Percentiles rank a stretch among this genome's conserved stretches.
Conservation (phyloP, 208 protist genomes). For the Trypanosoma cruzi region DNA sequence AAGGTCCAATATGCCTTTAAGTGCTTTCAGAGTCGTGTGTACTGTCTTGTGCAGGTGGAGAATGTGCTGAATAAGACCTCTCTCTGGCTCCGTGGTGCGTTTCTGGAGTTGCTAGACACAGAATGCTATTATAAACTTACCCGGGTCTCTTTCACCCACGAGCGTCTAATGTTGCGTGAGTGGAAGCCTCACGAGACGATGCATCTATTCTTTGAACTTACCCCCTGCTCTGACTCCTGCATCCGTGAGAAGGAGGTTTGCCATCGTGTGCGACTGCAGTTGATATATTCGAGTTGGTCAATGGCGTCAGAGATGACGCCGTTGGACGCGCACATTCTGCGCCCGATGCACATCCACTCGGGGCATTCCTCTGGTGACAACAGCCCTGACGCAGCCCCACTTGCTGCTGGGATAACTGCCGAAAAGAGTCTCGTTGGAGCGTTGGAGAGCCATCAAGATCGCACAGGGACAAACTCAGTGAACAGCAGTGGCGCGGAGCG, state of each 20-base stretch:
- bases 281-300: slow-evolving; percentile 81
- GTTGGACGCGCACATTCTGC: slow-evolving; percentile 18
- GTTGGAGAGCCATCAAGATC: background rate
- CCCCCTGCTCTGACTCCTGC: slow-evolving; percentile 31
- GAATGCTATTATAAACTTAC: slow-evolving; percentile 65
- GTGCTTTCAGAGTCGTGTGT: slow-evolving; percentile 73
- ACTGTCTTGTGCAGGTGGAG: slow-evolving; percentile 68
- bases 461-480: background rate
- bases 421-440: background rate
- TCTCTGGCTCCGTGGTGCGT: slow-evolving; percentile 75
- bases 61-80: slow-evolving; percentile 67
- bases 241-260: slow-evolving; percentile 34
- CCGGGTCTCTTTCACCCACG: slow-evolving; percentile 57
- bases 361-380: background rate
- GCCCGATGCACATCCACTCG: background rate
- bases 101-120: slow-evolving; percentile 59
- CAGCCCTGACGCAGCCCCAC: background rate
- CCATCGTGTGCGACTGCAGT: slow-evolving; percentile 67
- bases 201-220: slow-evolving; percentile 69
- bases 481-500: background rate
- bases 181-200: slow-evolving; percentile 64
- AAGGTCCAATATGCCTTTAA: slow-evolving; percentile 58
- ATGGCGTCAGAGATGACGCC: slow-evolving; percentile 2
- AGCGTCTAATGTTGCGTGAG: slow-evolving; percentile 52
- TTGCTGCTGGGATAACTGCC: background rate